Evolutionary conservation across 805 yeast genomes (phyloP).

Genomic region (Komagataella kurtzmanii): DNA sequence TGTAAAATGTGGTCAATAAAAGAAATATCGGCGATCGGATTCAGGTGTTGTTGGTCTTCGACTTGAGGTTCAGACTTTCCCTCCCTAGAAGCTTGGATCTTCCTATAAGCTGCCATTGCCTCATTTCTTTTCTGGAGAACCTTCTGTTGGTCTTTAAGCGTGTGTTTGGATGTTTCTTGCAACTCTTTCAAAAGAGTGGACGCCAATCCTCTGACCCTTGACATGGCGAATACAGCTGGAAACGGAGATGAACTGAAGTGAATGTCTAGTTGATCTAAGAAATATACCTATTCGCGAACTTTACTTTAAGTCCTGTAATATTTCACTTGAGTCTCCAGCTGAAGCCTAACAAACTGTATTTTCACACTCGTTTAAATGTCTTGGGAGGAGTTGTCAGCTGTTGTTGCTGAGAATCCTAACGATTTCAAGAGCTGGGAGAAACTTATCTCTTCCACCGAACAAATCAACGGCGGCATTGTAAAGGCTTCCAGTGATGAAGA

Average conservation of each 20-base stretch:
- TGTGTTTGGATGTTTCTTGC: constrained; percentile 15
- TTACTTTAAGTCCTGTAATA: not conserved
- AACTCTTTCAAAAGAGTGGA: not conserved
- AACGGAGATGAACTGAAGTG: not conserved
- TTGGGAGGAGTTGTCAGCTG: constrained; percentile 20
- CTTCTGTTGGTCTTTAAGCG: constrained; percentile 14
- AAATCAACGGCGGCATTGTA: constrained; percentile 14
- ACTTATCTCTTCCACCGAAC: constrained; percentile 20
- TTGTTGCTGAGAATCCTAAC: constrained; percentile 19
- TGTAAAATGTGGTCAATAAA: constrained; percentile 15
- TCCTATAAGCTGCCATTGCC: constrained; percentile 34
- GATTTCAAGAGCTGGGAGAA: constrained; percentile 23
- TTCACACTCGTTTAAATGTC: constrained; percentile 6
- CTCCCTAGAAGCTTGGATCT: constrained; percentile 27
- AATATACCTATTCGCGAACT: not conserved
- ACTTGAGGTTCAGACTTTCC: constrained; percentile 14
- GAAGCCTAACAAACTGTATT: not conserved
- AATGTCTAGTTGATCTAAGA: no score
- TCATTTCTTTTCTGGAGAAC: constrained; percentile 18
- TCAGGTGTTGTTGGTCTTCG: not conserved
- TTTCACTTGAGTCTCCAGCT: not conserved
- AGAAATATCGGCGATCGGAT: constrained; percentile 13
- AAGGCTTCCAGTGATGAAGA: constrained; percentile 20
- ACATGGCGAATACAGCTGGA: not conserved
- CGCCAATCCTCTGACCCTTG: not conserved